Evolutionary conservation across 768 basidiomycete genomes (phyloP).

Genomic region (Sarcodon aspratus): DNA sequence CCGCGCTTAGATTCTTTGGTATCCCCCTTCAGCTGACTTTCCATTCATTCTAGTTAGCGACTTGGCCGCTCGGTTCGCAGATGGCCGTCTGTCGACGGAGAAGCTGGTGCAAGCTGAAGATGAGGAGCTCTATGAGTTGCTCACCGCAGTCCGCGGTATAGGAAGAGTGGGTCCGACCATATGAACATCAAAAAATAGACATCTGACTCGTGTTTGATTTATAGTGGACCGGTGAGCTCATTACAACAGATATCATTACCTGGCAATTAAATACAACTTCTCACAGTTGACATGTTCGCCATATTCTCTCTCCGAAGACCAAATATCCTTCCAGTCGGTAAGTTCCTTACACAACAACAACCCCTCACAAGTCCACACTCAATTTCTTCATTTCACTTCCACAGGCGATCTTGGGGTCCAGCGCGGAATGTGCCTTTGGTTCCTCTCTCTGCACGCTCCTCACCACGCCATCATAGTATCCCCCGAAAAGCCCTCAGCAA

Average conservation of each 20-base stretch:
- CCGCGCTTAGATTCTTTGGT: not conserved
- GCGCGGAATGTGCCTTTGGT: slow-evolving; percentile 58
- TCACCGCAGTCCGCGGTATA: slow-evolving; percentile 72
- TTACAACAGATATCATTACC: slow-evolving; percentile 1
- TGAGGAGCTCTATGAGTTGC: slow-evolving; percentile 63
- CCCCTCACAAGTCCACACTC: not conserved
- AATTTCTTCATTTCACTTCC: not conserved
- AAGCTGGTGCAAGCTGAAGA: slow-evolving; percentile 63
- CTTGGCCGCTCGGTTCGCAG: slow-evolving; percentile 68
- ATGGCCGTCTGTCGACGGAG: slow-evolving; percentile 66
- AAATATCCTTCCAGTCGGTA: slow-evolving; percentile 61
- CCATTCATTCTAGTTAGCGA: slow-evolving; percentile 44
- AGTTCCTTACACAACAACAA: slow-evolving; percentile 15
- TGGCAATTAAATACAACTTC: slow-evolving; percentile 2
- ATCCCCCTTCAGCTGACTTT: not conserved
- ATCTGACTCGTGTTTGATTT: not conserved
- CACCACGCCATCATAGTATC: slow-evolving; percentile 35
- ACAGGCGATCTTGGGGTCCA: slow-evolving; percentile 81
- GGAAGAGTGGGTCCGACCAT: slow-evolving; percentile 42
- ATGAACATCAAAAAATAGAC: not conserved
- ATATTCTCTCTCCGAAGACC: slow-evolving; percentile 82
- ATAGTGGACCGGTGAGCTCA: slow-evolving; percentile 49
- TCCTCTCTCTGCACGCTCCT: slow-evolving; percentile 49
- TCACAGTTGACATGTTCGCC: slow-evolving; percentile 81
- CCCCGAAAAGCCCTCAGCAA: slow-evolving; percentile 25